Conservation (phyloP, 1,139 yeast species). For the Geotrichum citri-aurantii region DNA sequence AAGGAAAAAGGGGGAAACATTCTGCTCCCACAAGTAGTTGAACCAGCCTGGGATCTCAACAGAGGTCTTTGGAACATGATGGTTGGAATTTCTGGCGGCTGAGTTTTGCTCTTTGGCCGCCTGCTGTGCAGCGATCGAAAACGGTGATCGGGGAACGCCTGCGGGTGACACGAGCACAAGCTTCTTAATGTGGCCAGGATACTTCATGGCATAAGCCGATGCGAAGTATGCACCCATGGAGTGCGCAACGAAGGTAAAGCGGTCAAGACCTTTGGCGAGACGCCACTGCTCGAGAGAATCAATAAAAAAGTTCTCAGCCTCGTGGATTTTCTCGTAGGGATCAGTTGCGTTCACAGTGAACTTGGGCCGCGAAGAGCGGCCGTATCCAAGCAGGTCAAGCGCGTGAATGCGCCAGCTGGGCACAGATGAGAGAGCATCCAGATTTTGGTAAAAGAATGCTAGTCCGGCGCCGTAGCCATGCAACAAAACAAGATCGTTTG, state of each 20-base stretch:
- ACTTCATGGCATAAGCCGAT: constrained; percentile 67
- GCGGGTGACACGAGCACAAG: constrained; percentile 81
- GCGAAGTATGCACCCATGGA: constrained; percentile 90
- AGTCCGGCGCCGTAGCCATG: constrained; percentile 93
- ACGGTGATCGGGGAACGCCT: constrained; percentile 48
- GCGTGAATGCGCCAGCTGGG: constrained; percentile 55
- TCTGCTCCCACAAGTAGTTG: constrained; percentile 27
- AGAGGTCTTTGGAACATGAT: constrained; percentile 10
- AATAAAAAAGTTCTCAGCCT: constrained; percentile 68
- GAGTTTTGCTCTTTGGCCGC: background rate
- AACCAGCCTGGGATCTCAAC: constrained; percentile 16
- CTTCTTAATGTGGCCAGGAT: constrained; percentile 57
- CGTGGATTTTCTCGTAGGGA: constrained; percentile 28
- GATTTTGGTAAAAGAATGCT: constrained; percentile 77
- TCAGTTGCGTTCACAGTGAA: constrained; percentile 33
- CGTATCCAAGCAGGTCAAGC: constrained; percentile 80
- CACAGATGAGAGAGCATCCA: constrained; percentile 41
- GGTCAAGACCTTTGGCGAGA: constrained; percentile 41
- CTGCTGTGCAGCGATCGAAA: constrained; percentile 26
- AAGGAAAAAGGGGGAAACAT: constrained; percentile 28
- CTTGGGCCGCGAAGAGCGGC: constrained; percentile 64
- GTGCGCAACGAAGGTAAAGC: constrained; percentile 77
- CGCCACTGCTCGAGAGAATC: constrained; percentile 89
- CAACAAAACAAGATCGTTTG: constrained; percentile 45
- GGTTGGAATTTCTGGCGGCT: background rate